A percentile compares a stretch with the other conserved stretches of the same genome.
These are phyloP conservation scores for Plasmodium chabaudi DNA, from an alignment of 169 alveolate genomes.

Conservation along the genomic window DNA sequence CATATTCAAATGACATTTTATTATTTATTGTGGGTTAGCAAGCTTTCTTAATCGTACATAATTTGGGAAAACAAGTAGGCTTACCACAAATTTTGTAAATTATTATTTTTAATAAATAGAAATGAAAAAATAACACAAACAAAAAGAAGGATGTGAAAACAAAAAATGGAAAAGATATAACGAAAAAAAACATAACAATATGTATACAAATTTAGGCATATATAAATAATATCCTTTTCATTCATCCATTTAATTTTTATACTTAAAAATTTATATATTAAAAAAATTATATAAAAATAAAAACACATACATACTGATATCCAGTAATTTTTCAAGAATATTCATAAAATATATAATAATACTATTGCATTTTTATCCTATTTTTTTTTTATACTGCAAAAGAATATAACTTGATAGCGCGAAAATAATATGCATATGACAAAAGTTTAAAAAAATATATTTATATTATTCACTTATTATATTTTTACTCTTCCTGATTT, in stretches of 20 bases:
- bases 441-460: too few relatives aligned
- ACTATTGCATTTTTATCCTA: too few relatives aligned
- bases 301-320: too few relatives aligned
- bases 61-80: neutral
- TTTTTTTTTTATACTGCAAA: too few relatives aligned
- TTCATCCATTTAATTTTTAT: neutral
- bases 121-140: neutral
- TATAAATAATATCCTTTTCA: neutral
- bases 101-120: neutral
- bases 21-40: slow-evolving; percentile 1
- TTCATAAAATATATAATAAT: too few relatives aligned
- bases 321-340: too few relatives aligned
- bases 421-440: too few relatives aligned
- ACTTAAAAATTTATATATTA: neutral
- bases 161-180: neutral
- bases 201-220: neutral
- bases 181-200: neutral
- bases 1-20: slow-evolving; percentile 38
- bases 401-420: too few relatives aligned
- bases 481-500: too few relatives aligned
- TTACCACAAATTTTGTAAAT: neutral
- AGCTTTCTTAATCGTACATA: slow-evolving; percentile 31
- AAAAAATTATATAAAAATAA: too few relatives aligned
- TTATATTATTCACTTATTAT: too few relatives aligned
- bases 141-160: neutral